Percentiles rank a stretch among this genome's conserved stretches.
Evolutionary conservation across 129 eudicot species (phyloP).

Genomic region (Artemisia argyi): DNA sequence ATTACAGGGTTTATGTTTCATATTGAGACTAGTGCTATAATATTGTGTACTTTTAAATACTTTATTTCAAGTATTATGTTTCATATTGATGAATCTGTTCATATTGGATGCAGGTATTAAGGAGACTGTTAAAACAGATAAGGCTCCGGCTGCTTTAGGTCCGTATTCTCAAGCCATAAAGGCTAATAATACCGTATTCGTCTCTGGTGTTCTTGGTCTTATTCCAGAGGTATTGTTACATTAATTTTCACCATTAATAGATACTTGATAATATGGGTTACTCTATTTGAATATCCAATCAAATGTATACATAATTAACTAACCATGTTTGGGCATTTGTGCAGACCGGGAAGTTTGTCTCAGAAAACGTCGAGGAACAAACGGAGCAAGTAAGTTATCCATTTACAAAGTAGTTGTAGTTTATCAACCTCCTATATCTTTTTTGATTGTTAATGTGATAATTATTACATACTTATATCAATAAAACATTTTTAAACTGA

Average conservation of each 20-base stretch:
- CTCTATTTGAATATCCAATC: neutral
- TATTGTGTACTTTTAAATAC: neutral
- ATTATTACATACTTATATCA: neutral
- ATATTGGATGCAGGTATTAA: constrained; percentile 51
- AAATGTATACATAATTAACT: neutral
- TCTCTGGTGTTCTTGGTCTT: constrained; percentile 93
- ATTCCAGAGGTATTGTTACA: constrained; percentile 71
- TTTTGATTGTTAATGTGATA: neutral
- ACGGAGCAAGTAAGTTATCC: constrained; percentile 81
- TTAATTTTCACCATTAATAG: neutral
- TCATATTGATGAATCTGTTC: neutral
- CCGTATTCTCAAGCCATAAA: constrained; percentile 97
- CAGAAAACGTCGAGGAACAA: constrained; percentile 85
- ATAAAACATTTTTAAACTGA: neutral
- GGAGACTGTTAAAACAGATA: constrained; percentile 84
- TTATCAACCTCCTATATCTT: too few species aligned
- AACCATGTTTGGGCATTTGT: constrained; percentile 26
- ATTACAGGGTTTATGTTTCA: neutral
- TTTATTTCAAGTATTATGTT: neutral
- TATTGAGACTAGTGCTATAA: neutral
- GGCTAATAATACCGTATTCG: constrained; percentile 59
- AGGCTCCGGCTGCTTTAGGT: constrained; percentile 98
- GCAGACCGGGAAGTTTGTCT: constrained; percentile 87
- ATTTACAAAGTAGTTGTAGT: neutral
- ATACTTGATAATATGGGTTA: neutral